Conservation (phyloP, 352 stramenopile genomes). For the Phytophthora pluvialis region DNA sequence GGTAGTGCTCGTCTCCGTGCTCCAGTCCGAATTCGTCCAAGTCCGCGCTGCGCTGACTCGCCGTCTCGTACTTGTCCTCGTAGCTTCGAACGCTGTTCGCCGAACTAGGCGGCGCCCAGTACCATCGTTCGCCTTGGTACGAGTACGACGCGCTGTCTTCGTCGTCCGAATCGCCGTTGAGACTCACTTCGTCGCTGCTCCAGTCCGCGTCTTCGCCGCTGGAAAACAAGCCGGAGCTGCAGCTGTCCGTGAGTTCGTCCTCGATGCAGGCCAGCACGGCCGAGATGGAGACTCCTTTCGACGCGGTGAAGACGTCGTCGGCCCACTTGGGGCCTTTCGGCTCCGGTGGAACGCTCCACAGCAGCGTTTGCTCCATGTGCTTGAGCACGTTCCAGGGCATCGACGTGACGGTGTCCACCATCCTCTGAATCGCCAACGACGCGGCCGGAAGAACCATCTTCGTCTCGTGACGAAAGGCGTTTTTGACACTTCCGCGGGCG, state of each 20-base stretch:
- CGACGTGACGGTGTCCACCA: conserved; percentile 22
- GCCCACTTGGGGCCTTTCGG: conserved; percentile 36
- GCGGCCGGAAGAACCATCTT: conserved; percentile 28
- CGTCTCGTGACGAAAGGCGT: neutral
- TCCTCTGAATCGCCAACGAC: conserved; percentile 15
- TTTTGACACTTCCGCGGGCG: neutral
- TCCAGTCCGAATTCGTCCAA: conserved; percentile 34
- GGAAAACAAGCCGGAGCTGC: conserved; percentile 36
- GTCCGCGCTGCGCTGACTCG: conserved; percentile 28
- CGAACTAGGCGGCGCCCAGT: conserved; percentile 34
- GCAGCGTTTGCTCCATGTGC: conserved; percentile 30
- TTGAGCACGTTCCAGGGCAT: conserved; percentile 36
- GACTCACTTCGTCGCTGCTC: conserved; percentile 34
- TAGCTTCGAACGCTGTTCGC: conserved; percentile 28
- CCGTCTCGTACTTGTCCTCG: conserved; percentile 33
- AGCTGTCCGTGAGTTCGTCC: conserved; percentile 36
- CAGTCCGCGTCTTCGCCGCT: conserved; percentile 34
- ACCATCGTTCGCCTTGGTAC: conserved; percentile 37
- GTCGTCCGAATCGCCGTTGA: conserved; percentile 27
- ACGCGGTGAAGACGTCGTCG: conserved; percentile 35
- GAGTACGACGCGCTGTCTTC: conserved; percentile 9
- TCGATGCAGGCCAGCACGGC: conserved; percentile 10
- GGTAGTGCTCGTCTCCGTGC: conserved; percentile 24
- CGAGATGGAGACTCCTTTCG: conserved; percentile 21
- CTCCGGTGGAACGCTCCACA: conserved; percentile 36